Evolutionary conservation across 2,329 filamentous ascomycete species (phyloP).

Genomic region (Didymella arachidicola): DNA sequence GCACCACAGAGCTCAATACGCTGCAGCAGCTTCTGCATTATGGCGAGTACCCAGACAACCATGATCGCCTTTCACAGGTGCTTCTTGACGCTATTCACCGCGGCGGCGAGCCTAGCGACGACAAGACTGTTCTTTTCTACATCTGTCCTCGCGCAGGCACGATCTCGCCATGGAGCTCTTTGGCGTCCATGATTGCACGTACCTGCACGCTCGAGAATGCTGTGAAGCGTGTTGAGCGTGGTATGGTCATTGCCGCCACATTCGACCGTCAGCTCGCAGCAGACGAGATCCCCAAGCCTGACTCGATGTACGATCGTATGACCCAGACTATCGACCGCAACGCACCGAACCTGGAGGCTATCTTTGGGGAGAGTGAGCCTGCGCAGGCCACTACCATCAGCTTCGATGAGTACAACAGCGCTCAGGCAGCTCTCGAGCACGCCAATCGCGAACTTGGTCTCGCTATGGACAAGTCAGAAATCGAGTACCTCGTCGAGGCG

Average conservation of each 20-base stretch:
- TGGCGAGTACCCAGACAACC: slow-evolving; percentile 60
- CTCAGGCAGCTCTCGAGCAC: slow-evolving; percentile 75
- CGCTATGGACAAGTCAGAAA: slow-evolving; percentile 85
- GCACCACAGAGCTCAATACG: slow-evolving; percentile 57
- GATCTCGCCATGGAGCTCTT: slow-evolving; percentile 96
- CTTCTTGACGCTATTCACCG: slow-evolving; percentile 58
- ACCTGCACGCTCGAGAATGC: slow-evolving; percentile 82
- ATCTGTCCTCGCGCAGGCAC: slow-evolving; percentile 80
- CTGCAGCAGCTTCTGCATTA: slow-evolving; percentile 69
- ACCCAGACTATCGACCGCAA: slow-evolving; percentile 78
- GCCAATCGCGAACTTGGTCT: slow-evolving; percentile 87
- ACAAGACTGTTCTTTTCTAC: slow-evolving; percentile 68
- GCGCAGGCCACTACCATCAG: slow-evolving; percentile 76
- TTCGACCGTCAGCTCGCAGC: slow-evolving; percentile 63
- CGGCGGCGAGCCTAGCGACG: slow-evolving; percentile 59
- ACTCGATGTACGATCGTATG: slow-evolving; percentile 91
- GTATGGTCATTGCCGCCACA: slow-evolving; percentile 74
- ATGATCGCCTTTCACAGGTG: slow-evolving; percentile 54
- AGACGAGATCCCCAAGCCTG: slow-evolving; percentile 66
- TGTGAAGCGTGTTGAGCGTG: slow-evolving; percentile 83
- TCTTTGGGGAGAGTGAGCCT: slow-evolving; percentile 77
- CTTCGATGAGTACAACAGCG: slow-evolving; percentile 68
- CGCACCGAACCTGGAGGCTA: slow-evolving; percentile 72
- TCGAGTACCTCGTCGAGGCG: slow-evolving; percentile 90
- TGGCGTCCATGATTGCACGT: slow-evolving; percentile 91